Percentiles rank a stretch among this genome's conserved stretches.
Evolutionary conservation across 768 basidiomycete genomes (phyloP).

Genomic region (Russula olivacea): DNA sequence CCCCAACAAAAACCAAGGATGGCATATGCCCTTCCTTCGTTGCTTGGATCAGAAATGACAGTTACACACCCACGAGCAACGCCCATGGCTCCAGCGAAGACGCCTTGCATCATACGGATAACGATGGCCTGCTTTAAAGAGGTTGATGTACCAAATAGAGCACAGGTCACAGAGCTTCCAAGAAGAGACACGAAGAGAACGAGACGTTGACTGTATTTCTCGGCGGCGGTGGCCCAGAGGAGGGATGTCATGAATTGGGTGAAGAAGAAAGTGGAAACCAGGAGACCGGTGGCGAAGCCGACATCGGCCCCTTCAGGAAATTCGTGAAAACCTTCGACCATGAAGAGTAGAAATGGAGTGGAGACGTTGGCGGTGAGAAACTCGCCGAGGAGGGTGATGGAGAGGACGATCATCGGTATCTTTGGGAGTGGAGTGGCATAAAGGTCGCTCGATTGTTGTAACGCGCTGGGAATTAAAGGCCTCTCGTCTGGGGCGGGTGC

Average conservation of each 20-base stretch:
- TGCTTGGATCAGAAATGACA: slow-evolving; percentile 83
- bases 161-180: slow-evolving; percentile 76
- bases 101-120: slow-evolving; percentile 83
- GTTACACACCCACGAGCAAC: slow-evolving; percentile 87
- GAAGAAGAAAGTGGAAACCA: slow-evolving; percentile 84
- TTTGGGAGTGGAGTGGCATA: slow-evolving; percentile 78
- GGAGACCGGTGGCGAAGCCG: slow-evolving; percentile 83
- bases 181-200: slow-evolving; percentile 82
- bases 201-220: slow-evolving; percentile 79
- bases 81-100: slow-evolving; percentile 91
- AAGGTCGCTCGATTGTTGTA: slow-evolving; percentile 52
- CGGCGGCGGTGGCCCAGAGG: slow-evolving; percentile 94
- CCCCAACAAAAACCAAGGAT: slow-evolving; percentile 96
- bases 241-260: slow-evolving; percentile 95
- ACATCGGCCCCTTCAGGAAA: slow-evolving; percentile 76
- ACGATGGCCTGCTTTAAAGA: slow-evolving; percentile 74
- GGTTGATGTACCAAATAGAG: slow-evolving; percentile 71
- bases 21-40: slow-evolving; percentile 93
- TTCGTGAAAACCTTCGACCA: slow-evolving; percentile 84
- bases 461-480: slow-evolving; percentile 71
- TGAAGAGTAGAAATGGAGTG: slow-evolving; percentile 87
- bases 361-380: slow-evolving; percentile 91
- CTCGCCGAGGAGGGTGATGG: slow-evolving; percentile 92
- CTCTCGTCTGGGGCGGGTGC: slow-evolving; percentile 28
- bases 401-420: slow-evolving; percentile 87